Evolutionary conservation across 257 asterid species (phyloP).

Genomic region (Gentiana straminea): DNA sequence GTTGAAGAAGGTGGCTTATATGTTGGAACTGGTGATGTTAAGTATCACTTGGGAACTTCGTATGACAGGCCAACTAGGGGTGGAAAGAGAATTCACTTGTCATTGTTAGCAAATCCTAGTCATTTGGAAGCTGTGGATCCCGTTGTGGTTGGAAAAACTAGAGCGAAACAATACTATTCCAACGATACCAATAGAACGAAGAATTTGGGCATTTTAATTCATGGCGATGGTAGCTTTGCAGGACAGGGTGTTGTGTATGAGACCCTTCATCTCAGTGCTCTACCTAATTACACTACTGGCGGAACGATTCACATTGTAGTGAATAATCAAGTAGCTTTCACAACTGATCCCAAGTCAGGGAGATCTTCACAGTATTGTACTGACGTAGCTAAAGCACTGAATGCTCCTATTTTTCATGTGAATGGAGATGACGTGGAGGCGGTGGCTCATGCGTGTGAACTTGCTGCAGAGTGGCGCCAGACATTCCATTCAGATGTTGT

Average conservation of each 20-base stretch:
- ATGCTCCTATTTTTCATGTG: constrained; percentile 70
- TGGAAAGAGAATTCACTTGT: constrained; percentile 22
- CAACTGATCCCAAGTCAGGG: constrained; percentile 54
- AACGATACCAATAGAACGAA: constrained; percentile 15
- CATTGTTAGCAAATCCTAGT: constrained; percentile 23
- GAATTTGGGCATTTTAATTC: constrained; percentile 20
- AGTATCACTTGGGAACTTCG: constrained; percentile 28
- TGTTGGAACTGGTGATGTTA: constrained; percentile 24
- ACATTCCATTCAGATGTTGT: constrained; percentile 67
- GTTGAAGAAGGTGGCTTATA: constrained; percentile 21
- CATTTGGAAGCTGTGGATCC: constrained; percentile 32
- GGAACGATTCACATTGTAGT: constrained; percentile 73
- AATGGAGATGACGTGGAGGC: constrained; percentile 79
- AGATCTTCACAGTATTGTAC: constrained; percentile 77
- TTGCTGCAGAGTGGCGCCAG: constrained; percentile 85
- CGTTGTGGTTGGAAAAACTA: constrained; percentile 22
- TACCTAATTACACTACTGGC: constrained; percentile 19
- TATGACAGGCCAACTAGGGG: constrained; percentile 20
- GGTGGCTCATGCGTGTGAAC: constrained; percentile 61
- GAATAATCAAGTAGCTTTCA: constrained; percentile 72
- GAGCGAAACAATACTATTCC: constrained; percentile 19
- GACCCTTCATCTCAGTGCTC: constrained; percentile 21
- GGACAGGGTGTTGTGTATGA: constrained; percentile 29
- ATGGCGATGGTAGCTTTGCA: constrained; percentile 28
- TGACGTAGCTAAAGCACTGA: constrained; percentile 64